phyloP scores from a whole-genome alignment of 768 basidiomycete genomes.

The Ramaria sp. region DNA sequence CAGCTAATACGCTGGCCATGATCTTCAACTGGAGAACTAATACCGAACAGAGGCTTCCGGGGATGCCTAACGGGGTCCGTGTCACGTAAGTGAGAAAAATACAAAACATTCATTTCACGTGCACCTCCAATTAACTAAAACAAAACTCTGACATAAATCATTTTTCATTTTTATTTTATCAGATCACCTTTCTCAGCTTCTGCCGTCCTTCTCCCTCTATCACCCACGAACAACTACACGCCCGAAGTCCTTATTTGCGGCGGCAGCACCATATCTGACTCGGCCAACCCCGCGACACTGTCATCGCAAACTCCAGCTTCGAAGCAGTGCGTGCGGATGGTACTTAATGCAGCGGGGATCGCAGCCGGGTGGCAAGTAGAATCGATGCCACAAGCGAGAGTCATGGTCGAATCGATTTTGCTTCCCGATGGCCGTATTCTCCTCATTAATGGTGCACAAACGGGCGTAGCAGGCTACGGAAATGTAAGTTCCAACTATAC shows the following conservation, averaged over 20 bases:
- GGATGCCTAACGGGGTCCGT: slow-evolving; percentile 34
- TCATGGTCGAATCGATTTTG: slow-evolving; percentile 22
- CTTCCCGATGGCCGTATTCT: slow-evolving; percentile 30
- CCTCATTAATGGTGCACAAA: slow-evolving; percentile 32
- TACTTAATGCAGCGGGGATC: slow-evolving; percentile 30
- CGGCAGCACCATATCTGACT: slow-evolving; percentile 27
- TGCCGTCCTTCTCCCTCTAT: slow-evolving; percentile 25
- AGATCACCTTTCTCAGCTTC: slow-evolving; percentile 16
- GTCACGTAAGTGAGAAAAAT: slow-evolving; percentile 18
- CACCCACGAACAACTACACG: slow-evolving; percentile 26
- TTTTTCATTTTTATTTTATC: neutral
- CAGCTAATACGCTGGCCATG: slow-evolving; percentile 31
- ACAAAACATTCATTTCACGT: too few relatives aligned
- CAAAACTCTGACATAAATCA: too few relatives aligned
- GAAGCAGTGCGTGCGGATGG: slow-evolving; percentile 32
- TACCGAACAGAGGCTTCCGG: slow-evolving; percentile 28
- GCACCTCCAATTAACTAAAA: too few relatives aligned
- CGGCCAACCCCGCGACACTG: slow-evolving; percentile 18
- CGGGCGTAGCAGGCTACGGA: slow-evolving; percentile 30
- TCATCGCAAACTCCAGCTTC: slow-evolving; percentile 31
- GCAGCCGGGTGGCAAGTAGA: slow-evolving; percentile 36
- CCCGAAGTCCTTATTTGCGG: slow-evolving; percentile 39
- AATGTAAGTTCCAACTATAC: slow-evolving; percentile 14
- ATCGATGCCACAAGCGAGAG: slow-evolving; percentile 27
- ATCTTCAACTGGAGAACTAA: slow-evolving; percentile 31